These are phyloP conservation scores for Eucalyptus cladocalyx DNA, from an alignment of 345 rosid species.

Conservation along the genomic window DNA sequence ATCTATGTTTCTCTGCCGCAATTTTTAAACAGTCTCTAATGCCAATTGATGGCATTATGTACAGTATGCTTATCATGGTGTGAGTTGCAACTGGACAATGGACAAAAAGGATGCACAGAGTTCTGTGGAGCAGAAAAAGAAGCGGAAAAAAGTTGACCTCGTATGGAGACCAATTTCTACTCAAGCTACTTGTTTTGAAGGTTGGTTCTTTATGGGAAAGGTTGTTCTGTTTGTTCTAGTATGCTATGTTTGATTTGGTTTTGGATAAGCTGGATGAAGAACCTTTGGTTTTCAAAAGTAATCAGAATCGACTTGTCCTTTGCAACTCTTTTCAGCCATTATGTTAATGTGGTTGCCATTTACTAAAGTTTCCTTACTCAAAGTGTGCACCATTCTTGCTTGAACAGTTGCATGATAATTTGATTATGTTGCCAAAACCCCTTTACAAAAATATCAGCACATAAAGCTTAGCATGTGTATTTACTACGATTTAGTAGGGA, in stretches of 20 bases:
- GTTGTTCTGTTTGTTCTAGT: background rate
- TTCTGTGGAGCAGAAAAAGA: constrained; percentile 15
- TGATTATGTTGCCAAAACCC: background rate
- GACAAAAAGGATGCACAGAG: background rate
- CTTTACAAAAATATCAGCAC: background rate
- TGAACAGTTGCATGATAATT: background rate
- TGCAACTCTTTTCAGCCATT: background rate
- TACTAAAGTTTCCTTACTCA: background rate
- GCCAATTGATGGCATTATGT: constrained; percentile 6
- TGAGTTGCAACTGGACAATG: background rate
- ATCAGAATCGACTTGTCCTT: background rate
- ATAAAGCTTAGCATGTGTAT: background rate
- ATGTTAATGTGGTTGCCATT: background rate
- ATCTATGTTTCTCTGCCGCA: background rate
- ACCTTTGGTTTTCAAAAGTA: background rate
- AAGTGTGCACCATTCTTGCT: background rate
- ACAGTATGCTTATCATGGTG: background rate
- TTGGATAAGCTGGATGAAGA: background rate
- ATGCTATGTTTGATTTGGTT: background rate
- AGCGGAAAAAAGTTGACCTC: constrained; percentile 14
- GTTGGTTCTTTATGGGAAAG: constrained; percentile 9
- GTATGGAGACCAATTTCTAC: constrained; percentile 53
- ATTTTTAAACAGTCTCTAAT: background rate
- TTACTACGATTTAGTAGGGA: background rate
- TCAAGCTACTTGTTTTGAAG: constrained; percentile 30